Base-by-base conservation (phyloP, 495 filamentous ascomycete genomes). In the Trichoderma asperelloides region DNA sequence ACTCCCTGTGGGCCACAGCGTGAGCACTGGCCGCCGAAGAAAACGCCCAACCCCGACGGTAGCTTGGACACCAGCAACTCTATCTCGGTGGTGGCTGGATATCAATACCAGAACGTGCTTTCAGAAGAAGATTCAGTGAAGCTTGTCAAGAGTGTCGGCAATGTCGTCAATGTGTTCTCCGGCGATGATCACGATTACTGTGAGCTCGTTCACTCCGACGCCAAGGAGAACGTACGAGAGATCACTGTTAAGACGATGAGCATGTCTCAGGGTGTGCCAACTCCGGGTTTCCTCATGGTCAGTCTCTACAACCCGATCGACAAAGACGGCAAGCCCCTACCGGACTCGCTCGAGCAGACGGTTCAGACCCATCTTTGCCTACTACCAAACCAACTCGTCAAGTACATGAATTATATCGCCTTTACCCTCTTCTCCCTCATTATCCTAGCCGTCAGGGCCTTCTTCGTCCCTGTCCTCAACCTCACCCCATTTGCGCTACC, bases 111-210 rank as follows among this genome's bases (percentile, higher is more conserved):
- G 74, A 99, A 98, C 73, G 96, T 97, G 8, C 84, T 98, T 28
- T 86, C 84, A 16, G 84, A 85, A 45, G 78, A 85, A 6, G 85
- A 96, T 66, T 94, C 93, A 3, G 81, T 85, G 18, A 84, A 87
- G 40, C 73, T 97, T 16, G 76, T 96, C 30, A 82, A 88, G 25
- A 87, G 86, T 63, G 81, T 92, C 37, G 91, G 92, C 23, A 87
- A 92, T 62, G 87, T 96, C 21, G 76, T 81, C 41, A 87, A 93
- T 64, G 88, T 91, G 49, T 98, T 97, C 74, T 96, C 92, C 1
- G 96, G 96, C 2, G 96, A 99, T 71, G 96, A 99, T 75, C 96
- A 99, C 77, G 96, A 99, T 76, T 96, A 98, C 78, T 99, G 96
- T 77, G 93, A 97, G 66, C 77, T 98, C 28, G 77, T 84, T 2